Evolutionary conservation across 2,329 filamentous ascomycete genomes (phyloP), one percentile per base, ranked within the genome.

Genomic region (Cladophialophora bantiana): DNA sequence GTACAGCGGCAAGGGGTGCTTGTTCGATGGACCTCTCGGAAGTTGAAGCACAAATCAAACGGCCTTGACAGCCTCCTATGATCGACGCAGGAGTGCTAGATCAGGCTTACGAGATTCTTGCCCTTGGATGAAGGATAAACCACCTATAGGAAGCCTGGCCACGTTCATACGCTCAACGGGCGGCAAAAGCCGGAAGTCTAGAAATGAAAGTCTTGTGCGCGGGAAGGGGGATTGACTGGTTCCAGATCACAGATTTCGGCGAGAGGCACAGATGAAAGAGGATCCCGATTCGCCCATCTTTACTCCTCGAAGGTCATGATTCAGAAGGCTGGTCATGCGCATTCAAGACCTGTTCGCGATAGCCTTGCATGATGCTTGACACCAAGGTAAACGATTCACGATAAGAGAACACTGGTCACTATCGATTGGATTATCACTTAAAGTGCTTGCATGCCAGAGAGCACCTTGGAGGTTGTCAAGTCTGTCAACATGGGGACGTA

Each of bases 391-490:
- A 50, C 60, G 45, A 53, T 48, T 50, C 64, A 45, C 64, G 64
- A 64, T 69, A 62, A 67, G 56, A 57, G 52, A 59, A 59, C 32
- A 36, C 34, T n/a, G 53, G 52, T 38, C 36, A 31, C 10, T 26
- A 52, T 66, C 48, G 38, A 57, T 61, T 65, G 58, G 31, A 48
- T 45, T 53, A 58, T 50, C 65, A 65, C 35, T 59, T 59, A 64
- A 67, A 70, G 68, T 70, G 68, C 65, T 68, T 66, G 68, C 68
- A 68, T 66, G 56, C 32, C 61, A 56, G 59, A 13, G 42, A 7
- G 15, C 45, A 31, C 53, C 64, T 35, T 52, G 42, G 40, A 26
- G 53, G 10, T 36, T 53, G 65, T 63, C 66, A 58, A 50, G 18
- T 62, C 32, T 35, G 12, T 53, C 53, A 36, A 52, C 36, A 48